Conservation (phyloP, 31 red algal species). For the Odonthalia washingtoniensis region DNA sequence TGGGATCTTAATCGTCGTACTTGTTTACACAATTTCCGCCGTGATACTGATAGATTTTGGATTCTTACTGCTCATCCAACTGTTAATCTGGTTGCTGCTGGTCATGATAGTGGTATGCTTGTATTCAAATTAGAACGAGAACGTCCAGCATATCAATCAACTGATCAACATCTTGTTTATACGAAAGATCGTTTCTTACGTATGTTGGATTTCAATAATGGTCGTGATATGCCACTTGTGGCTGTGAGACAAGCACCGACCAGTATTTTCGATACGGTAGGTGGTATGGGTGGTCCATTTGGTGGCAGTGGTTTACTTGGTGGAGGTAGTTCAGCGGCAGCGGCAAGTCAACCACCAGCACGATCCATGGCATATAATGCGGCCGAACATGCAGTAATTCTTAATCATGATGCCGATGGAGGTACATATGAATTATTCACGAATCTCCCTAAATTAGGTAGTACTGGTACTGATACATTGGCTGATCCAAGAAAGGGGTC, state of each 20-base stretch:
- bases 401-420: conserved; percentile 91
- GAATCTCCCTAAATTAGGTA: conserved; percentile 54
- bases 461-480: conserved; percentile 52
- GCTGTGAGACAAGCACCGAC: conserved; percentile 72
- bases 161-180: conserved; percentile 73
- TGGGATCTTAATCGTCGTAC: conserved; percentile 92
- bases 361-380: conserved; percentile 93
- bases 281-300: conserved; percentile 56
- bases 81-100: conserved; percentile 88
- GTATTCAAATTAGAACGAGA: conserved; percentile 99
- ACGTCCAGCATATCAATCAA: conserved; percentile 85
- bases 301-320: conserved; percentile 37
- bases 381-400: conserved; percentile 83
- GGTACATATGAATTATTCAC: conserved; percentile 90
- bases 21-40: conserved; percentile 90
- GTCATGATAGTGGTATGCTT: conserved; percentile 95
- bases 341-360: conserved; percentile 64
- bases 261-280: conserved; percentile 77
- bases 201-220: conserved; percentile 90
- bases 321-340: conserved; percentile 16
- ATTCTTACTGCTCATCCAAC: conserved; percentile 94
- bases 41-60: conserved; percentile 97
- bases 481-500: conserved; percentile 84
- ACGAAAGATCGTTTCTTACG: conserved; percentile 91
- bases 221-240: conserved; percentile 86